Evolutionary conservation across 1,139 yeast genomes (phyloP).

Genomic region (Debaryomycetaceae sp.): DNA sequence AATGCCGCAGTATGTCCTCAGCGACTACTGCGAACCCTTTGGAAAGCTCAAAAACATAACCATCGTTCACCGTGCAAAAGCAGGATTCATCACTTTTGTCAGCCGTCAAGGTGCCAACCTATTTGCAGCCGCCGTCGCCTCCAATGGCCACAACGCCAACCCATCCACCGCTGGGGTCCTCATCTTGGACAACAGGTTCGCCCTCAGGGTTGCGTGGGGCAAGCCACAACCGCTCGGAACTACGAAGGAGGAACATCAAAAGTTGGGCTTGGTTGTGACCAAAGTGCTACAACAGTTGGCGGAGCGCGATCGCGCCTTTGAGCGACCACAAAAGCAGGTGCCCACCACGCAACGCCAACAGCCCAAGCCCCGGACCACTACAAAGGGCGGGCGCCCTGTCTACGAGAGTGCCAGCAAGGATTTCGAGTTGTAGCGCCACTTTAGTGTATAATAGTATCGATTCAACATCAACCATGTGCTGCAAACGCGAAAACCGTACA

Average conservation of each 20-base stretch:
- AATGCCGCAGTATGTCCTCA: conserved; percentile 59
- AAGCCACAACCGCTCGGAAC: conserved; percentile 48
- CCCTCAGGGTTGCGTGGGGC: conserved; percentile 67
- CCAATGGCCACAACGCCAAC: conserved; percentile 25
- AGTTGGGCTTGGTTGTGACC: conserved; percentile 50
- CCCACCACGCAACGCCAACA: conserved; percentile 2
- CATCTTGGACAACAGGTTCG: conserved; percentile 30
- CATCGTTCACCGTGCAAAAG: conserved; percentile 57
- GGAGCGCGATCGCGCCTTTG: conserved; percentile 26
- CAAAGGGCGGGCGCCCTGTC: conserved; percentile 3
- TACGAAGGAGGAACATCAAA: conserved; percentile 43
- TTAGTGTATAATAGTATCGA: background rate
- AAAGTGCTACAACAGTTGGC: conserved; percentile 57
- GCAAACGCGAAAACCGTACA: conserved; percentile 1
- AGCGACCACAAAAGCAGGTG: conserved; percentile 3
- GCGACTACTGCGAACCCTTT: conserved; percentile 40
- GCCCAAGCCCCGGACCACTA: conserved; percentile 5
- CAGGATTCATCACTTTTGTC: conserved; percentile 59
- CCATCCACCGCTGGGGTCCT: conserved; percentile 32
- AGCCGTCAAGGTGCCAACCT: conserved; percentile 50
- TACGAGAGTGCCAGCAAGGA: conserved; percentile 16
- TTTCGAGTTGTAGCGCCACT: conserved; percentile 14
- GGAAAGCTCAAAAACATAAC: conserved; percentile 49
- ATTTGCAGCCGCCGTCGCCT: conserved; percentile 38
- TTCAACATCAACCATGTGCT: background rate